Base-by-base conservation (phyloP, 129 eudicot genomes). In the Kitagawia praeruptora region DNA sequence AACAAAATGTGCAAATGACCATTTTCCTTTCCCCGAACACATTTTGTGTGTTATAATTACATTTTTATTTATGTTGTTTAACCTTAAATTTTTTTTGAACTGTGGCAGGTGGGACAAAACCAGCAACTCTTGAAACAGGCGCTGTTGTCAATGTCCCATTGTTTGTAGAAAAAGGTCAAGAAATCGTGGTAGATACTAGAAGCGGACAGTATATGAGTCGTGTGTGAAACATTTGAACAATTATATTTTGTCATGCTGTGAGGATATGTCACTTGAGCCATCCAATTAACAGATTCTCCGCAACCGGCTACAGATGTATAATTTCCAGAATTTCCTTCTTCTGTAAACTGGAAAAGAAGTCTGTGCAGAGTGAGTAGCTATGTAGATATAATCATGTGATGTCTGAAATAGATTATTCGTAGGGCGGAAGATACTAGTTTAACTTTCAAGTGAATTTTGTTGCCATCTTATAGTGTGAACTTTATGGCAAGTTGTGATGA, bases 41-140 rank as follows among this genome's bases (percentile, higher is more conserved):
- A 3, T 39, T 21, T 71, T 3, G 2, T 71, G 15, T 39, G 31
- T 21, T n/a, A 16, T n/a, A 72, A 42, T 41, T 6, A 16, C 42
- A 37, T 8, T 12, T 72, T 0, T 42, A 13, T 12, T 2, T 42
- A 3, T 73, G 49, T 46, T 74, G 41, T 74, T 74, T 38, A 5
- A 40, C 54, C 67, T 71, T 75, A 53, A 27, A 15, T 77, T 61
- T 76, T 61, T 76, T 28, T 38, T 8, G 16, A 45, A 18, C 31
- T 63, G 48, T 80, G 80, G 79, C 85, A 95, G 98, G 97, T 75
- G 97, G 96, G 80, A 78, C 97, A 7, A 95, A 95, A 83, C 89
- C 90, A 80, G 98, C 93, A 19, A 89, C 91, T 15, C 83, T 95
- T 46, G 98, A 95, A 27, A 95, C 98, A 8, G 98, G 98, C 79